phyloP scores from a whole-genome alignment of 805 yeast genomes.

The Candida schatavii region DNA sequence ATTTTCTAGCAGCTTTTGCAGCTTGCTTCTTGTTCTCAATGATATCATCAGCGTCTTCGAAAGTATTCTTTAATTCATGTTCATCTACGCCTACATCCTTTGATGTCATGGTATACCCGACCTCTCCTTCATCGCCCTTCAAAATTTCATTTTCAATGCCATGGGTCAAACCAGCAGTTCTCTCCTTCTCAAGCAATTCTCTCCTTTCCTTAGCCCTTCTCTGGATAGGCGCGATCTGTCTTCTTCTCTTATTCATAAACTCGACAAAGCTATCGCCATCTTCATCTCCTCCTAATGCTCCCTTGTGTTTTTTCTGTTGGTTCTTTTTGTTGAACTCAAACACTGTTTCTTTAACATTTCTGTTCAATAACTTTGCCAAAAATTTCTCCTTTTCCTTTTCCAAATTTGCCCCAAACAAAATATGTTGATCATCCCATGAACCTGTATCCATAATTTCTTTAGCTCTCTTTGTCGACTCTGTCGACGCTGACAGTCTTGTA shows the following conservation, averaged over 20 bases:
- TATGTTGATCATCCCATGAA: constrained; percentile 83
- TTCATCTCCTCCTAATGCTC: constrained; percentile 13
- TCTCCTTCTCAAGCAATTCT: constrained; percentile 67
- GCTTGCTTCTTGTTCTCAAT: constrained; percentile 24
- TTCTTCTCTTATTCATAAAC: constrained; percentile 82
- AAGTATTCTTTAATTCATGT: constrained; percentile 44
- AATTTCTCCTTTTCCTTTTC: constrained; percentile 73
- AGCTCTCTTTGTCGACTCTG: constrained; percentile 79
- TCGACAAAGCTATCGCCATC: constrained; percentile 68
- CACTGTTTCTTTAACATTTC: constrained; percentile 82
- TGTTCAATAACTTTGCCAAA: constrained; percentile 65
- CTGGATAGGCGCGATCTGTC: constrained; percentile 86
- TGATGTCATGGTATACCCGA: constrained; percentile 44
- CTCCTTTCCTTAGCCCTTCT: constrained; percentile 68
- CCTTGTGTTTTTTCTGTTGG: constrained; percentile 34
- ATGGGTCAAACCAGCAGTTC: constrained; percentile 72
- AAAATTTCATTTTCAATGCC: constrained; percentile 71
- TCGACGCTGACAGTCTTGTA: constrained; percentile 83
- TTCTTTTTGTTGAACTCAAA: constrained; percentile 71
- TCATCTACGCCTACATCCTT: constrained; percentile 32
- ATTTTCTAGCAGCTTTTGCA: constrained; percentile 37
- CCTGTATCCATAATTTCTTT: constrained; percentile 72
- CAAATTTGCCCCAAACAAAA: constrained; percentile 70
- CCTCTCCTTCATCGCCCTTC: constrained; percentile 47
- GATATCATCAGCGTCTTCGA: constrained; percentile 51